Evolutionary conservation across 352 stramenopile genomes (phyloP), one percentile per base, ranked within the genome.

Genomic region (Pythium monospermum): DNA sequence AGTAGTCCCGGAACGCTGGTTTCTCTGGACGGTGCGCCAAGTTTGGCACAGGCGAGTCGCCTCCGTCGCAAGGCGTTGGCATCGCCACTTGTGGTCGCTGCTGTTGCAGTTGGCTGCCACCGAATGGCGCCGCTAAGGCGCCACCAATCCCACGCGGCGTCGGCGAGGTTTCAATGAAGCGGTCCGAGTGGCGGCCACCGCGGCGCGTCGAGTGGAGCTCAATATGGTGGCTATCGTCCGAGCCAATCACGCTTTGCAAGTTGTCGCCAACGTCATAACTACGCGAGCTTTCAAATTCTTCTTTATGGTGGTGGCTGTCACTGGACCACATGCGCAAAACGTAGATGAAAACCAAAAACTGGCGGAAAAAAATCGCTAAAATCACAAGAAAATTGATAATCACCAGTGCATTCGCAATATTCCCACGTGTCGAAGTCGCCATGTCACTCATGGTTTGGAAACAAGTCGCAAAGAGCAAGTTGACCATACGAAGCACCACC

Each of bases 381-480:
- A 90, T 64, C 3, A 87, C 56, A 37, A 75, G 35, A 27, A 76
- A 72, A 49, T 90, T 90, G 55, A 81, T 57, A 5, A 73, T 53
- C 33, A 86, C 71, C 25, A 87, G 83, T 21, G 53, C 51, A 35
- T 83, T 71, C 8, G 78, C 75, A 18, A 86, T 42, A 13, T 54
- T 57, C 4, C 57, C 61, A 28, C 76, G 75, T 46, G 46, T 61
- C 2, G 56, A 35, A 7, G 48, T 68, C 25, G 62, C 58, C 33
- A 85, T 53, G 28, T 71, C 57, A 42, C 65, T 89, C 10, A 54
- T 60, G 15, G 72, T 80, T 6, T 79, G 53, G 59, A 89, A 89
- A 13, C 69, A 69, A 7, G 81, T 83, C 27, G 69, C 59, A 16
- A 78, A 49, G 16, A 70, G 27, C 21, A 85, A 63, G 52, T 89